Evolutionary conservation across 495 filamentous ascomycete genomes (phyloP).

Genomic region (Penicillium bialowiezense): DNA sequence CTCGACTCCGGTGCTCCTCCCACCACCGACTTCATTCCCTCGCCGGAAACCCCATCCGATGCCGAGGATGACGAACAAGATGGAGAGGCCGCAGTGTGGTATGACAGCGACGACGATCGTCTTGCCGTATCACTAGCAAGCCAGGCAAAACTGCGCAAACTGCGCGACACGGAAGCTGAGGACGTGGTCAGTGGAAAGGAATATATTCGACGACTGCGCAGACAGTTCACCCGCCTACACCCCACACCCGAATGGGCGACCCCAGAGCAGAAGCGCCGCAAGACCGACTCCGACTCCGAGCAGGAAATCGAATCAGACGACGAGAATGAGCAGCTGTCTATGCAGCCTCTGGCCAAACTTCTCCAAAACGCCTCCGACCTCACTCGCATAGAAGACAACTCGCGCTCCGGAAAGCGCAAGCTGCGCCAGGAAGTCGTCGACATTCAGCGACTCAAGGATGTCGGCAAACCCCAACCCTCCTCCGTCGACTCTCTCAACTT

Average conservation of each 20-base stretch:
- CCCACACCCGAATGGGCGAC: conserved; percentile 78
- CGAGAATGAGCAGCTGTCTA: conserved; percentile 59
- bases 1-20: conserved; percentile 58
- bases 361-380: conserved; percentile 65
- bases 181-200: conserved; percentile 84
- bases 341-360: conserved; percentile 74
- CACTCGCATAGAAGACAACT: conserved; percentile 42
- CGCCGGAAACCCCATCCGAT: conserved; percentile 31
- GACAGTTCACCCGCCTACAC: conserved; percentile 77
- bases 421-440: conserved; percentile 84
- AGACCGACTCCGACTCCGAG: conserved; percentile 46
- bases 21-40: conserved; percentile 41
- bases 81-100: conserved; percentile 64
- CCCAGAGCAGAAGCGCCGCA: conserved; percentile 51
- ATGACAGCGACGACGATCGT: conserved; percentile 93
- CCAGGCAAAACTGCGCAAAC: conserved; percentile 70
- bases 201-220: conserved; percentile 74
- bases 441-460: conserved; percentile 71
- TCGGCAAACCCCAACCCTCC: conserved; percentile 60
- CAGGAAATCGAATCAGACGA: conserved; percentile 55
- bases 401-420: conserved; percentile 50
- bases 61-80: conserved; percentile 34
- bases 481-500: conserved; percentile 80
- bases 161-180: conserved; percentile 74
- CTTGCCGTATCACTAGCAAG: conserved; percentile 77